Conservation (phyloP, 1,284 basidiomycete species). For the Tilletia indica region DNA sequence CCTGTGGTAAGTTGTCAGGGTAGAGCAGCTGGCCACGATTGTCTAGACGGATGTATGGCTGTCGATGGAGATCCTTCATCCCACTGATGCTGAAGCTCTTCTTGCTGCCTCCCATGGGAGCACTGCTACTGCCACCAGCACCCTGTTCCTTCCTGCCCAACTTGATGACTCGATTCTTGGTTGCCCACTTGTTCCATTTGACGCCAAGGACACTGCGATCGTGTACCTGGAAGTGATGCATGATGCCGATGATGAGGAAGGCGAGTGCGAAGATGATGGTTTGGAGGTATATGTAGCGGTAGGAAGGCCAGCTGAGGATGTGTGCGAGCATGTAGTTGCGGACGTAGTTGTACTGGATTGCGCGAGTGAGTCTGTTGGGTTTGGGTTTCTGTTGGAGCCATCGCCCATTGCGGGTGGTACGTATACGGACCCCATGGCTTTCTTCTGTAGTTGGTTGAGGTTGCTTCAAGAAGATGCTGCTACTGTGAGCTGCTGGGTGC, state of each 20-base stretch:
- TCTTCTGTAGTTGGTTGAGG: too few relatives aligned
- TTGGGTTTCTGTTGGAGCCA: not conserved
- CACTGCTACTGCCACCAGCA: too few relatives aligned
- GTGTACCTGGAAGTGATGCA: slow-evolving; percentile 48
- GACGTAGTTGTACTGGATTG: slow-evolving; percentile 41
- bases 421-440: not conserved
- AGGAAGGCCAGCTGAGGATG: slow-evolving; percentile 56
- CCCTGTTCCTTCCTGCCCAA: slow-evolving; percentile 25
- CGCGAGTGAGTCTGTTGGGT: slow-evolving; percentile 22
- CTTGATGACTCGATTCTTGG: slow-evolving; percentile 42
- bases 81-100: too few relatives aligned
- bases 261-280: slow-evolving; percentile 54
- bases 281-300: slow-evolving; percentile 58
- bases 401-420: not conserved
- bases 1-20: too few relatives aligned
- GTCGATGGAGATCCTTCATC: not conserved
- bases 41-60: not conserved
- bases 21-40: too few relatives aligned
- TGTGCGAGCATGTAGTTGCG: slow-evolving; percentile 56
- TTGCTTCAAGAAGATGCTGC: too few relatives aligned
- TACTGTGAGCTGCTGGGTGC: too few relatives aligned
- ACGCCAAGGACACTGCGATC: slow-evolving; percentile 47
- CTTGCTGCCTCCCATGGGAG: too few relatives aligned
- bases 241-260: slow-evolving; percentile 48
- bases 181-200: slow-evolving; percentile 46